A percentile compares a stretch with the other conserved stretches of the same genome.
These are phyloP conservation scores for Echinochloa phyllopogon DNA, from an alignment of 176 grass and related monocot genomes.

Conservation along the genomic window DNA sequence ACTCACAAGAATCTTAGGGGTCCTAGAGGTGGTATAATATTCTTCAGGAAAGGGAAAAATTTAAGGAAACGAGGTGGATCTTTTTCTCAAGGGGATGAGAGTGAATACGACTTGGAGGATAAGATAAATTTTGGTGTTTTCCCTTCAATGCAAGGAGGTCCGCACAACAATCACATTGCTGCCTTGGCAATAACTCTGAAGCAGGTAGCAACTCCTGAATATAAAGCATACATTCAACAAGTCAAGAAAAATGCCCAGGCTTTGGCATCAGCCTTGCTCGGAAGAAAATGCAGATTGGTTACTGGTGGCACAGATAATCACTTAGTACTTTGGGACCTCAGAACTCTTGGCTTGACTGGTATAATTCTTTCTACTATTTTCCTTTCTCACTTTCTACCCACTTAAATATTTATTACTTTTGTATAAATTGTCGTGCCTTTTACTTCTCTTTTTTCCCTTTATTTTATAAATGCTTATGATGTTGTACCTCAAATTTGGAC, in stretches of 20 bases:
- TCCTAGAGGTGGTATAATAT: conserved; percentile 95
- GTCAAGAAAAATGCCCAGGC: conserved; percentile 97
- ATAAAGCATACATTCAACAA: conserved; percentile 94
- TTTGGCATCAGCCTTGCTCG: conserved; percentile 79
- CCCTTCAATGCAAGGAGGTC: conserved; percentile 97
- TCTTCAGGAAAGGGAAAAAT: conserved; percentile 89
- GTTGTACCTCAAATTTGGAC: conserved; percentile 35
- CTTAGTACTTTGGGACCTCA: conserved; percentile 97
- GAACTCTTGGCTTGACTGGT: conserved; percentile 96
- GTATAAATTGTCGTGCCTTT: neutral
- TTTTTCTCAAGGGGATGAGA: conserved; percentile 64
- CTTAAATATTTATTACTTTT: neutral
- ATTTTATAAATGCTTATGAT: neutral
- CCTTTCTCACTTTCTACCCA: neutral
- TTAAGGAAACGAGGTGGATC: conserved; percentile 43
- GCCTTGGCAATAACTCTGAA: conserved; percentile 91
- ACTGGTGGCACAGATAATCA: conserved; percentile 99
- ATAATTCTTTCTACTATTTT: conserved; percentile 34
- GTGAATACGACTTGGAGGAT: conserved; percentile 90
- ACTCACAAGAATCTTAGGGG: conserved; percentile 96
- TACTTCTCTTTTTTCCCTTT: neutral
- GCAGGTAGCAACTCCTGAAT: conserved; percentile 91
- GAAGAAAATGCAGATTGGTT: conserved; percentile 96
- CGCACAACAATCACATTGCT: conserved; percentile 97
- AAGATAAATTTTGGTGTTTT: conserved; percentile 96